These are phyloP conservation scores for Teratosphaeria gauchensis DNA, from an alignment of 2,329 filamentous ascomycete species.

Conservation along the genomic window DNA sequence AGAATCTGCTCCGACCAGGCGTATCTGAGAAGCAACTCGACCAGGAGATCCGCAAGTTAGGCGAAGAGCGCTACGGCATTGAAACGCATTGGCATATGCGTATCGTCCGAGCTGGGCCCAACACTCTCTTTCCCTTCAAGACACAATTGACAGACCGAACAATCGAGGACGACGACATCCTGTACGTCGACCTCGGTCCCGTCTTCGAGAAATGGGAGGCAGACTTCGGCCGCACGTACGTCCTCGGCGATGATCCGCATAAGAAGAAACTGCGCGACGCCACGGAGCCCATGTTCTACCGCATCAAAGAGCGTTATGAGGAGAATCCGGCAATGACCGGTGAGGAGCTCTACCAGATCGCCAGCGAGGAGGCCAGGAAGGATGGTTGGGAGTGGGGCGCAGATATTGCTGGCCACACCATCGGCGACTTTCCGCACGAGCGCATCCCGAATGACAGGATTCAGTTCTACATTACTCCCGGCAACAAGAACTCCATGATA, in stretches of 20 bases:
- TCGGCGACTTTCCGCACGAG: conserved; percentile 44
- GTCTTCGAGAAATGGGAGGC: conserved; percentile 46
- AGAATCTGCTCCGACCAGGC: conserved; percentile 37
- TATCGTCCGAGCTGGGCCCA: conserved; percentile 41
- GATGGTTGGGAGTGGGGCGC: conserved; percentile 39
- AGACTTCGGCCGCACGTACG: conserved; percentile 45
- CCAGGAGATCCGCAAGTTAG: conserved; percentile 39
- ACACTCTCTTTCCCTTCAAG: conserved; percentile 39
- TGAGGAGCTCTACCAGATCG: conserved; percentile 38
- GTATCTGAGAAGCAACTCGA: conserved; percentile 40
- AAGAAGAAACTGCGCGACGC: conserved; percentile 38
- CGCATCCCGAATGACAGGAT: conserved; percentile 41
- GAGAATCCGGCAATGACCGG: conserved; percentile 39
- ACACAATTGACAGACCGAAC: conserved; percentile 43
- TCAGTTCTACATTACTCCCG: conserved; percentile 36
- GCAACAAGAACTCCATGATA: conserved; percentile 35
- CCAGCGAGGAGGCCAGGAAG: conserved; percentile 17
- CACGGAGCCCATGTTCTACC: conserved; percentile 38
- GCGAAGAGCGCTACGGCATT: conserved; percentile 34
- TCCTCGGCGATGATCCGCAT: conserved; percentile 38
- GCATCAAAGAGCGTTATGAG: conserved; percentile 33
- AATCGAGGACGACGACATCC: conserved; percentile 41
- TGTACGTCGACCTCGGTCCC: conserved; percentile 44
- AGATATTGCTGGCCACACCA: conserved; percentile 39
- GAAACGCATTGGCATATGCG: conserved; percentile 46